Conservation (phyloP, 2,329 filamentous ascomycete species). For the Biscogniauxia mediterranea region DNA sequence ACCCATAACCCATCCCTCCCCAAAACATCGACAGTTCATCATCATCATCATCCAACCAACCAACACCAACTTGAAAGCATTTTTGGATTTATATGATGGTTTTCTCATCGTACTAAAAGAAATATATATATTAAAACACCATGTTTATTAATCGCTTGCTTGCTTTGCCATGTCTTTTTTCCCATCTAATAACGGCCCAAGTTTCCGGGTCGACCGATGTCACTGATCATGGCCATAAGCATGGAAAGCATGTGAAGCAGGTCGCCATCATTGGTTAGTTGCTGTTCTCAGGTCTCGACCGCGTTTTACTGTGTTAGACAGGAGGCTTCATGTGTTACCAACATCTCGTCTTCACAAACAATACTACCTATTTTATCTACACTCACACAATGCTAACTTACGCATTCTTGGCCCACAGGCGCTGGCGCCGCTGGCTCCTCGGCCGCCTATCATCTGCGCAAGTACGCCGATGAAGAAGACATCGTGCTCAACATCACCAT, state of each 20-base stretch:
- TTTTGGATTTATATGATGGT: neutral
- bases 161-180: slow-evolving; percentile 52
- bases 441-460: slow-evolving; percentile 76
- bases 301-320: neutral
- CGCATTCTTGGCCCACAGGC: slow-evolving; percentile 51
- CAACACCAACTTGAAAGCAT: neutral
- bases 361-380: neutral
- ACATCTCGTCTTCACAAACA: neutral
- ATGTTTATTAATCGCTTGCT: slow-evolving; percentile 40
- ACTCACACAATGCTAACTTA: slow-evolving; percentile 4
- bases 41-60: too few species aligned
- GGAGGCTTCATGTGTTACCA: neutral
- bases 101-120: neutral
- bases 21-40: too few species aligned
- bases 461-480: slow-evolving; percentile 62
- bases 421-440: slow-evolving; percentile 88
- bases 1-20: too few species aligned
- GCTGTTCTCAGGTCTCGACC: neutral
- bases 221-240: slow-evolving; percentile 41
- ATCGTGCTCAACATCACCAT: slow-evolving; percentile 76
- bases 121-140: too few species aligned
- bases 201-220: slow-evolving; percentile 43
- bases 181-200: slow-evolving; percentile 53
- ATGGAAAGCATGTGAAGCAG: slow-evolving; percentile 57
- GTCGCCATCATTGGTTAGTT: slow-evolving; percentile 57